phyloP scores from a whole-genome alignment of 805 yeast genomes.

The Teunomyces cretensis region DNA sequence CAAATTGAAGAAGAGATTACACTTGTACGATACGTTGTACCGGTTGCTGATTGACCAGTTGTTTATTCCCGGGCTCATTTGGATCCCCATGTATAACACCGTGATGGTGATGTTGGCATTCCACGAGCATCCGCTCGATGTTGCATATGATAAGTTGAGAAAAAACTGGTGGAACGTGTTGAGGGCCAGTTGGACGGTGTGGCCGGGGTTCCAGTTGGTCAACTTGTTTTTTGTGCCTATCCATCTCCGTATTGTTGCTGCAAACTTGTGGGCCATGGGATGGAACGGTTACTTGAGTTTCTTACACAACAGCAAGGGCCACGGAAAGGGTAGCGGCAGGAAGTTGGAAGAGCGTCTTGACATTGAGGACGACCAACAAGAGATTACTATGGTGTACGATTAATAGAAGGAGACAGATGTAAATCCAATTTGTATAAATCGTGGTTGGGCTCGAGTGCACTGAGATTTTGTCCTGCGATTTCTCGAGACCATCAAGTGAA shows the following conservation, averaged over 20 bases:
- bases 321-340: slow-evolving; percentile 38
- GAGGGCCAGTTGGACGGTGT: slow-evolving; percentile 41
- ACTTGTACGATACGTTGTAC: slow-evolving; percentile 21
- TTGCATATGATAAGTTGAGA: slow-evolving; percentile 31
- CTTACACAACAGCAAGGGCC: slow-evolving; percentile 48
- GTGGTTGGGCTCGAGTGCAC: too few species aligned
- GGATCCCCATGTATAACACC: slow-evolving; percentile 44
- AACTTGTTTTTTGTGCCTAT: slow-evolving; percentile 40
- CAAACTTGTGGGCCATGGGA: slow-evolving; percentile 41
- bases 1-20: slow-evolving; percentile 8
- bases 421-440: neutral
- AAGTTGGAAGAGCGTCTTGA: slow-evolving; percentile 39
- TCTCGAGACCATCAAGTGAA: too few species aligned
- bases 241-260: slow-evolving; percentile 35
- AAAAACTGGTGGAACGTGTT: slow-evolving; percentile 43
- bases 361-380: slow-evolving; percentile 36
- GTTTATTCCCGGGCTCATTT: slow-evolving; percentile 35
- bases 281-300: slow-evolving; percentile 45
- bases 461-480: too few species aligned
- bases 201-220: slow-evolving; percentile 42
- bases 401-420: neutral
- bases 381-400: slow-evolving; percentile 33
- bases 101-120: slow-evolving; percentile 37
- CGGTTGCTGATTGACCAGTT: slow-evolving; percentile 38
- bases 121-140: slow-evolving; percentile 33